These are phyloP conservation scores for Talaromyces pinophilus DNA, from an alignment of 2,329 filamentous ascomycete species.

Conservation along the genomic window DNA sequence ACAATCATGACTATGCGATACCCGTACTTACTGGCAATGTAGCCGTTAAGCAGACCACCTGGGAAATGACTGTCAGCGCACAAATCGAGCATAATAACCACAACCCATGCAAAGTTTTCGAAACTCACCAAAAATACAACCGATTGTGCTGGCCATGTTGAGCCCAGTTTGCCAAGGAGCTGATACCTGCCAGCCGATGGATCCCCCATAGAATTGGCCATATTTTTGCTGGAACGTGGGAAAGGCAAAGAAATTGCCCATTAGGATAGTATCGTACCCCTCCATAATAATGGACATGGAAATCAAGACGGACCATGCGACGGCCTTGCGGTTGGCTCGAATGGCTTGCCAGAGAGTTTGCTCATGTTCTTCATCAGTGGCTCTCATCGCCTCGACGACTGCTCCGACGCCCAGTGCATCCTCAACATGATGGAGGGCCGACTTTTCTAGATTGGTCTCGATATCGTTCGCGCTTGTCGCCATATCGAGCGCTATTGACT, in stretches of 20 bases:
- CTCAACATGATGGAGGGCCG: neutral
- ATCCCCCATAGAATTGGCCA: slow-evolving; percentile 30
- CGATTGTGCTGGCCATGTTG: no score
- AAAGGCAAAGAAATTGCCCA: slow-evolving; percentile 54
- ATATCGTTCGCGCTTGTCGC: no score
- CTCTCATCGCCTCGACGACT: neutral
- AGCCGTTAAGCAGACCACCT: slow-evolving; percentile 66
- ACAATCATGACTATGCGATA: slow-evolving; percentile 46
- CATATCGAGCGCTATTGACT: no score
- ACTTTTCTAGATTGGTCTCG: no score
- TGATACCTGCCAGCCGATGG: slow-evolving; percentile 17
- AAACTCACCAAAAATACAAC: no score
- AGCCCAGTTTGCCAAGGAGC: neutral
- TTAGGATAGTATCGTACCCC: slow-evolving; percentile 55
- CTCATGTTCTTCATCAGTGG: slow-evolving; percentile 22
- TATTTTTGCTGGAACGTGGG: slow-evolving; percentile 41
- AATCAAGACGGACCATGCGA: slow-evolving; percentile 42
- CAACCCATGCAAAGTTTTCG: no score
- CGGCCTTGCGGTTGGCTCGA: slow-evolving; percentile 29
- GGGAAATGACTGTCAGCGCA: slow-evolving; percentile 41
- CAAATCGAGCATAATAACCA: no score
- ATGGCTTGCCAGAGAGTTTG: slow-evolving; percentile 26
- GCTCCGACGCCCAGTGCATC: neutral
- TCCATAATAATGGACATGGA: slow-evolving; percentile 55
- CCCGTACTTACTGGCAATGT: slow-evolving; percentile 47